Base-by-base conservation (phyloP, 1,284 basidiomycete species). In the Schizophyllum commune region DNA sequence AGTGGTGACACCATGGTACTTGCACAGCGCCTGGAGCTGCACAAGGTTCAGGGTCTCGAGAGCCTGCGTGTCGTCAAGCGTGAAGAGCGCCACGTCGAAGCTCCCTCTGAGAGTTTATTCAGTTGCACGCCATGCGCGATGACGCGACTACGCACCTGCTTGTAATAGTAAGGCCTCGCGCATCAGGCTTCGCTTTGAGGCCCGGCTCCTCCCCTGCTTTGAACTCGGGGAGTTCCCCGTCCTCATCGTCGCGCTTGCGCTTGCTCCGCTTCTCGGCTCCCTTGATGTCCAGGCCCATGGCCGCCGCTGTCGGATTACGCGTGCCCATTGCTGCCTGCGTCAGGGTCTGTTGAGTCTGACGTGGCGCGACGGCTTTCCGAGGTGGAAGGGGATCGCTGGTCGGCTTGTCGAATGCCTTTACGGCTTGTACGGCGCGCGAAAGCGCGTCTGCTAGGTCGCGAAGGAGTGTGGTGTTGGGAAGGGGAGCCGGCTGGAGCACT, bases 311-410 rank as follows among this genome's bases (percentile, higher is more conserved):
- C 4, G 32, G n/a, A 2, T 32, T 11, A 32, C 57, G 55, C 4
- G 22, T 47, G 17, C 62, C 62, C 62, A 63, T 63, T 6, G 54
- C 59, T 20, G 52, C 52, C 4, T 22, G 56, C 6, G 62, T 63
- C 21, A 58, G 22, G 15, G 61, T 27, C 2, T 58, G 32, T 13
- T 59, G 58, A 8, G 13, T 13, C 19, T 56, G 58, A 11, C 11
- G 15, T 1, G 55, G 59, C 33, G 52, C 52, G 27, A 57, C 52
- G 1, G 27, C 11, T 17, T 33, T 33, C 4, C 32, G 21, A 9
- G 52, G 32, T 13, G 58, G 21, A 15, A 57, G 57, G 20, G 39
- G 22, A 27, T 17, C 22, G 5, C 20, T 19, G 5, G 39, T 13
- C 13, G 52, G 1, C n/a, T 4, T 20, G 39, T 47, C 39, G 39